Evolutionary conservation across 176 grass and related monocot species (phyloP), one percentile per base, ranked within the genome.

Genomic region (Bothriochloa decipiens): DNA sequence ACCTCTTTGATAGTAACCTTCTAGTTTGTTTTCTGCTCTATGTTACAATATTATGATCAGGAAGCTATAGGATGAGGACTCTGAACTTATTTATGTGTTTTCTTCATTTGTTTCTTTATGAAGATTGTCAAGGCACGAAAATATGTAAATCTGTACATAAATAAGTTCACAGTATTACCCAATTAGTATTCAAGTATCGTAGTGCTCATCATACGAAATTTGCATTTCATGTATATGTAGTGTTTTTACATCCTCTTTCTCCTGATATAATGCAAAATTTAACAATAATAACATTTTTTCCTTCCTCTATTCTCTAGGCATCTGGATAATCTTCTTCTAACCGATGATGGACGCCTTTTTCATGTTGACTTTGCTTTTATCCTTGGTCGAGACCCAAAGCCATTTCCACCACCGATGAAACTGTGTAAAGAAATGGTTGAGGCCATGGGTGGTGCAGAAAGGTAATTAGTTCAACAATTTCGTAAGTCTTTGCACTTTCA

Each of bases 401-500:
- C 96, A 52, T 99, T 96, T 84, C 96, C 96, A 68, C 93, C 93
- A 8, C 96, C 96, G 26, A 99, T 99, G 96, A 99, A 99, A 91
- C 82, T 99, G 66, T 99, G 96, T 85, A 99, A 99, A 92, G 96
- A 99, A 90, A 99, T 99, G 96, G 96, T 99, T 17, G 96, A 96
- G 82, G 96, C 96, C 58, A 99, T 99, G 96, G 96, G 96, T 84
- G 91, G 93, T 70, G 90, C 96, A 63, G 96, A 99, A 84, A 99
- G 96, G 96, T 96, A 88, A 81, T 68, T 41, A 53, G 4, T 83
- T 50, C 16, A 58, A 64, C 29, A 46, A 18, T 60, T 77, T 68
- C 18, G 3, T 68, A 40, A 40, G 65, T 40, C 22, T 53, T 28
- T 45, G 61, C 40, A 84, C 15, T 86, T 75, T n/a, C 47, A 60